Conservation (phyloP, 805 yeast genomes). For the Kodamaea lidongshanica region DNA sequence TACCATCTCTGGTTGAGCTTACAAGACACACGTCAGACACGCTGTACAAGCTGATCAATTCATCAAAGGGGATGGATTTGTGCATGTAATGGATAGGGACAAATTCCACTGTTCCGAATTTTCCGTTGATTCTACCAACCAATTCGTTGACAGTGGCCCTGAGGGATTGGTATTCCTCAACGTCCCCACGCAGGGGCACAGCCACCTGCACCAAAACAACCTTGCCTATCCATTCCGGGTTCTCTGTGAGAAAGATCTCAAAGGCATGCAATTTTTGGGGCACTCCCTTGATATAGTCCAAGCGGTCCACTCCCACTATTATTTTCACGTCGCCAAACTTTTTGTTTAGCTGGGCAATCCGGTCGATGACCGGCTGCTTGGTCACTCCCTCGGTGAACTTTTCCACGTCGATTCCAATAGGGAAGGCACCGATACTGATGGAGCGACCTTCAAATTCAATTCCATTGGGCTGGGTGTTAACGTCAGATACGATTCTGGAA, state of each 20-base stretch:
- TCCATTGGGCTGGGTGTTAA: slow-evolving; percentile 86
- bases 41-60: slow-evolving; percentile 80
- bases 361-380: slow-evolving; percentile 51
- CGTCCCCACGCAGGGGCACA: slow-evolving; percentile 96
- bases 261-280: slow-evolving; percentile 96
- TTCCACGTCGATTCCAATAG: slow-evolving; percentile 97
- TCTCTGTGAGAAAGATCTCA: slow-evolving; percentile 83
- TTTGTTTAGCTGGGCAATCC: slow-evolving; percentile 56
- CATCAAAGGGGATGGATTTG: slow-evolving; percentile 84
- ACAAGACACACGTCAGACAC: slow-evolving; percentile 88
- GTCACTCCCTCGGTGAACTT: slow-evolving; percentile 77
- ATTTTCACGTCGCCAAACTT: slow-evolving; percentile 75
- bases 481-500: slow-evolving; percentile 64
- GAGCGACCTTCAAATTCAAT: slow-evolving; percentile 69
- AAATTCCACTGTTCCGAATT: slow-evolving; percentile 93
- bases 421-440: slow-evolving; percentile 91
- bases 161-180: slow-evolving; percentile 91
- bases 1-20: slow-evolving; percentile 94
- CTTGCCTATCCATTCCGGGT: slow-evolving; percentile 98
- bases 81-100: slow-evolving; percentile 97
- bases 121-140: slow-evolving; percentile 94
- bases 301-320: slow-evolving; percentile 93
- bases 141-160: slow-evolving; percentile 93
- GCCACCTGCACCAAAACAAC: slow-evolving; percentile 95
- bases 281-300: slow-evolving; percentile 96